These are phyloP conservation scores for Eruca vesicaria DNA, from an alignment of 441 rosid species.

Conservation along the genomic window DNA sequence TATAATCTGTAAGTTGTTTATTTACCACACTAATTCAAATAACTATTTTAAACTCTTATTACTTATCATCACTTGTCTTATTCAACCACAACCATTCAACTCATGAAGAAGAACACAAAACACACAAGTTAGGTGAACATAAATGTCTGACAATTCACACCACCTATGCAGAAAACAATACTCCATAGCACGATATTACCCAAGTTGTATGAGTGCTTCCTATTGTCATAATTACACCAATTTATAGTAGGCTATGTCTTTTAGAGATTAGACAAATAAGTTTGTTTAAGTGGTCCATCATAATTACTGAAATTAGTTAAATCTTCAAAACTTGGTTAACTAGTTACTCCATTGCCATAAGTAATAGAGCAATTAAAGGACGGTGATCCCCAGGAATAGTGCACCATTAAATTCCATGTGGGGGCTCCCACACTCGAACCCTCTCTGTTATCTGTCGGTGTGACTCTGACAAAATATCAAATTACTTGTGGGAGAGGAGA, in stretches of 20 bases:
- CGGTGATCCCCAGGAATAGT: conserved; percentile 36
- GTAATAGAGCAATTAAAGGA: conserved; percentile 21
- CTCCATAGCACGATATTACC: conserved; percentile 12
- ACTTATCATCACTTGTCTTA: not conserved
- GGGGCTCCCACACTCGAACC: conserved; percentile 33
- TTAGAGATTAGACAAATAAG: not conserved
- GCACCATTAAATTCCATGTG: conserved; percentile 36
- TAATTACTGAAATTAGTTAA: conserved; percentile 3
- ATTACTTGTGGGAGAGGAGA: conserved; percentile 7
- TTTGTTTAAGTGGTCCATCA: conserved; percentile 6
- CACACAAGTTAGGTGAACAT: not conserved
- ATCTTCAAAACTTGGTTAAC: conserved; percentile 5
- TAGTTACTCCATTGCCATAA: not conserved
- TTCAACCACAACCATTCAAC: not conserved
- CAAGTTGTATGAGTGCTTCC: conserved; percentile 6
- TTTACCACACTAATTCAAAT: not conserved
- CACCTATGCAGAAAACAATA: conserved; percentile 1
- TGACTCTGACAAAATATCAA: conserved; percentile 27
- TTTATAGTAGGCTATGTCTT: not conserved
- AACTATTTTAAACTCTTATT: not conserved
- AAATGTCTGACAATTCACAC: conserved; percentile 17
- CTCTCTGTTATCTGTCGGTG: conserved; percentile 29
- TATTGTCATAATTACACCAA: not conserved
- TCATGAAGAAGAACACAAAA: conserved; percentile 3
- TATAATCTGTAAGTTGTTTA: not conserved